Evolutionary conservation across 352 stramenopile genomes (phyloP), one percentile per base, ranked within the genome.

Genomic region (Aphanomyces astaci): DNA sequence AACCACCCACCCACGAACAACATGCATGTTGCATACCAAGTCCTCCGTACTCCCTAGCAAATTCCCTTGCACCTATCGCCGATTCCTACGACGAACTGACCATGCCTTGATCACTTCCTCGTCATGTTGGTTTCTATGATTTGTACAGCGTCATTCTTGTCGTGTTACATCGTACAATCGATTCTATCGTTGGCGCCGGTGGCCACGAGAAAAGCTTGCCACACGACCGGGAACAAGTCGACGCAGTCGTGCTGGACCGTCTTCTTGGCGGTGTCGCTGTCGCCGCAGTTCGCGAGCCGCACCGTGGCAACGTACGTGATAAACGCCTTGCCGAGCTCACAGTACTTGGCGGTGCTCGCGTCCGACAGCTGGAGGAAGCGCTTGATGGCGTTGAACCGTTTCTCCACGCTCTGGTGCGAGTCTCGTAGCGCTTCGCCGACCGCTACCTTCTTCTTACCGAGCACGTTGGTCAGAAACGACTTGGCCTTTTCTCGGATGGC

Each of bases 401-500:
- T 82, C 0, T 70, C 63, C 4, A 91, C 46, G 27, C 48, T 25
- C 25, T 59, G 30, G 45, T 68, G 62, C 31, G 62, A 60, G 17
- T 59, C 28, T 2, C 59, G 49, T 28, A 69, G 67, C 22, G 66
- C 52, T 1, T 72, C 56, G 5, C 33, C 27, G 36, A 76, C 27
- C 39, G 75, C 69, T 68, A 78, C 11, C 0, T 62, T 48, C 57
- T 64, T 72, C 25, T 64, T 30, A 4, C 53, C 56, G 32, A 55
- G 40, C 10, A 59, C 22, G 31, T 70, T 33, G 75, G 72, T 43
- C 66, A 87, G 49, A 81, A 89, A 49, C 71, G 63, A 70, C 75
- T 93, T 93, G 54, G 81, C 81, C 51, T 90, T 90, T 66, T 93
- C 84, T 15, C 84, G 84, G 69, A 93, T 93, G n/a, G 84, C 84